Base-by-base conservation (phyloP, 352 stramenopile species). In the Globisporangium uncinulatum region DNA sequence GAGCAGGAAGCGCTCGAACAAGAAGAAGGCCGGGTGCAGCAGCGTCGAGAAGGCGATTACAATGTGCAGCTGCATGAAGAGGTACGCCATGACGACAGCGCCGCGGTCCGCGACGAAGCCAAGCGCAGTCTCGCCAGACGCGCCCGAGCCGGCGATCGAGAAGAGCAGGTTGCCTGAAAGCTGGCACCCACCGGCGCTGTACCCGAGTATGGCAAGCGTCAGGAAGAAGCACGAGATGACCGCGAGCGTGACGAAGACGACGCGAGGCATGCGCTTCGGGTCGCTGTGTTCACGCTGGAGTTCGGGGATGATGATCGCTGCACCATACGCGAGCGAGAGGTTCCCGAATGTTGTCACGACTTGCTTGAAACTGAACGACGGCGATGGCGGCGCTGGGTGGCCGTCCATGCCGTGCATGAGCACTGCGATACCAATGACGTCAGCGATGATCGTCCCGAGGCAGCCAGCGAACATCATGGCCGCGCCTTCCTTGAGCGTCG, bases 161-260 rank as follows among this genome's bases (percentile, higher is more conserved):
- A 82, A 83, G 39, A 83, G 66, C 45, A 83, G 49, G 61, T 82
- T 82, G 21, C 71, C 69, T 6, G 71, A 76, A 29, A 82, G 70
- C 51, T 82, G 73, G 52, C 71, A 82, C 0, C 73, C 73, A 15
- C 68, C 61, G 14, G 60, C 69, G 1, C 58, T 57, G 54, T 79
- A 79, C 8, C 69, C 74, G 1, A 66, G 46, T 21, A 66, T 54
- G 11, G 72, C 74, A 20, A 82, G 55, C 42, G 58, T 48, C 21
- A 79, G 21, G 66, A 83, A 83, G 58, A 83, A 70, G 17, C 47
- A 56, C 8, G 74, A 83, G n/a, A 81, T 67, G 39, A 76, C 46
- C 2, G 56, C 53, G 1, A 83, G 47, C 14, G 69, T 83, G 29
- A 82, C 65, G 34, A 71, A 45, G 34, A 84, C 67, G 24, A 84